These are phyloP conservation scores for Melampsora medusae DNA, from an alignment of 1,284 basidiomycete genomes.

Conservation along the genomic window DNA sequence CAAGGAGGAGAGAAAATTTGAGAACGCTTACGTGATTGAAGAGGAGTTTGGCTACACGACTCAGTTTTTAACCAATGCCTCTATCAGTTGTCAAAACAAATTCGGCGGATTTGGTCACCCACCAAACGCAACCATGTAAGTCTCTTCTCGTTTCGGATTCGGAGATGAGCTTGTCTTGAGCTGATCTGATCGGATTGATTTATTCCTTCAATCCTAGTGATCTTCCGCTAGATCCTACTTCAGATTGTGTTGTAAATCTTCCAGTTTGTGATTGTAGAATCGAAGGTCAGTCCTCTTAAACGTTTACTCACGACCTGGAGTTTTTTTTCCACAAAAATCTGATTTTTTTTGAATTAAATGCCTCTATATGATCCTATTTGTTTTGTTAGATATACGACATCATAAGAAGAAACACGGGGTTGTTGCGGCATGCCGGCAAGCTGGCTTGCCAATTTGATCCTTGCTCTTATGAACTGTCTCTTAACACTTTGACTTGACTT, in stretches of 20 bases:
- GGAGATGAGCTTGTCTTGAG: neutral
- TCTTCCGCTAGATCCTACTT: conserved; percentile 25
- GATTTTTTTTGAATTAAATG: neutral
- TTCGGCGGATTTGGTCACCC: conserved; percentile 30
- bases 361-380: neutral
- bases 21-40: conserved; percentile 28
- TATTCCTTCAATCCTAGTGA: neutral
- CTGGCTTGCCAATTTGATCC: conserved; percentile 33
- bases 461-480: too few species aligned
- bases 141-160: neutral
- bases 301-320: neutral
- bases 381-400: neutral
- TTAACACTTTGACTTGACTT: too few species aligned
- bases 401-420: conserved; percentile 21
- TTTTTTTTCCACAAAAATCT: neutral
- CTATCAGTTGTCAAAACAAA: conserved; percentile 33
- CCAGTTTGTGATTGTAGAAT: conserved; percentile 37
- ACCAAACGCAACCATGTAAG: conserved; percentile 31
- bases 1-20: conserved; percentile 15
- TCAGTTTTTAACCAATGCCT: conserved; percentile 40
- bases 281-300: conserved; percentile 4
- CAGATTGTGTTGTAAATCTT: conserved; percentile 39
- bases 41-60: conserved; percentile 30
- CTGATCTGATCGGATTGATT: neutral
- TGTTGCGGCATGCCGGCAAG: conserved; percentile 26